Conservation (phyloP, 352 stramenopile species). For the Phytophthora ohioensis region DNA sequence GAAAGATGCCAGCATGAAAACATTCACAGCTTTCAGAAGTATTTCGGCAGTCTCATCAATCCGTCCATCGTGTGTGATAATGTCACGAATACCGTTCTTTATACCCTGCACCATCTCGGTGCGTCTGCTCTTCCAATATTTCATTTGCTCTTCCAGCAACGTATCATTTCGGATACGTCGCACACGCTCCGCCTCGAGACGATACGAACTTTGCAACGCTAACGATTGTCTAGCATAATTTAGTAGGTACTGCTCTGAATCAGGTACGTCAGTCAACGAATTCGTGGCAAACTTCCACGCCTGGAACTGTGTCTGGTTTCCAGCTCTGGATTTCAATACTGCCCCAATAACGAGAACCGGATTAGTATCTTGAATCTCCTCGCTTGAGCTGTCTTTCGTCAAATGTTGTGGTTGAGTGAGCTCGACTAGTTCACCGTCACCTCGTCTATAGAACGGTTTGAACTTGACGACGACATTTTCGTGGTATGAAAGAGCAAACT, state of each 20-base stretch:
- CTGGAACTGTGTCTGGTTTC: constrained; percentile 16
- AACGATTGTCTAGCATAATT: constrained; percentile 14
- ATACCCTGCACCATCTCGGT: not conserved
- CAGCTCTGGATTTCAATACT: constrained; percentile 4
- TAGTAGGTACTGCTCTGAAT: not conserved
- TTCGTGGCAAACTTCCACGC: constrained; percentile 30
- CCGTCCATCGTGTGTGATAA: constrained; percentile 11
- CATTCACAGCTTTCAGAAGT: constrained; percentile 19
- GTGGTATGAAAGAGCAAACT: constrained; percentile 29
- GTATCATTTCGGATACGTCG: constrained; percentile 11
- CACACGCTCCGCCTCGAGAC: constrained; percentile 22
- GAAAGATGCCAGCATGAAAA: constrained; percentile 9
- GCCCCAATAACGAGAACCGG: constrained; percentile 12
- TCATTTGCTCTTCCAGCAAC: not conserved
- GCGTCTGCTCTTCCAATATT: not conserved
- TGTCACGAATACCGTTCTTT: constrained; percentile 11
- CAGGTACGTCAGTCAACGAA: not conserved
- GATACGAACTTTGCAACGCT: constrained; percentile 25
- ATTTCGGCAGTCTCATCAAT: constrained; percentile 1
- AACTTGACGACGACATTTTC: constrained; percentile 19
- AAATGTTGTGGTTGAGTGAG: constrained; percentile 3
- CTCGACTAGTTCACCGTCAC: constrained; percentile 19
- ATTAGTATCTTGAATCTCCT: not conserved
- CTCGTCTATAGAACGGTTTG: constrained; percentile 16
- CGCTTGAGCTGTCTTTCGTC: not conserved